These are phyloP conservation scores for Septoria linicola DNA, from an alignment of 2,329 filamentous ascomycete genomes.

Conservation along the genomic window DNA sequence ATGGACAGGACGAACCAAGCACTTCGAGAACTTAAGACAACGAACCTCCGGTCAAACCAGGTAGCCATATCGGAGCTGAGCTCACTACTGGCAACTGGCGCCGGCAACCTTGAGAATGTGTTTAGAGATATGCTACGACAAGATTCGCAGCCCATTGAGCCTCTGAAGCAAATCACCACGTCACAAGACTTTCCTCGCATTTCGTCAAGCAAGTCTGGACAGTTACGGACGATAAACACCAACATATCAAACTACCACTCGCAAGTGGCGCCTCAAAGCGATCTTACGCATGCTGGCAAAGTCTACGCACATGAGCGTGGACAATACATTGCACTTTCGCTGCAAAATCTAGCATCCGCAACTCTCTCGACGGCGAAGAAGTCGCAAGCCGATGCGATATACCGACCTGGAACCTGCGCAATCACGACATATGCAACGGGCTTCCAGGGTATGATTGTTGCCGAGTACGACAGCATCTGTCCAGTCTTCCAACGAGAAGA, in stretches of 20 bases:
- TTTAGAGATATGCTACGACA: slow-evolving; percentile 78
- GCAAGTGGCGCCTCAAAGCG: slow-evolving; percentile 29
- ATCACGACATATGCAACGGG: slow-evolving; percentile 86
- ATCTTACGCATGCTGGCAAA: slow-evolving; percentile 61
- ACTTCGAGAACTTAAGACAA: slow-evolving; percentile 77
- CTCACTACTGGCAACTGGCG: slow-evolving; percentile 73
- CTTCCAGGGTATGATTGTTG: slow-evolving; percentile 80
- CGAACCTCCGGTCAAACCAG: slow-evolving; percentile 91
- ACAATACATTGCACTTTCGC: slow-evolving; percentile 75
- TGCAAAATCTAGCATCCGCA: slow-evolving; percentile 84
- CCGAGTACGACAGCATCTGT: slow-evolving; percentile 89
- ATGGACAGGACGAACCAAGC: slow-evolving; percentile 85
- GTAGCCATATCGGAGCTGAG: slow-evolving; percentile 79
- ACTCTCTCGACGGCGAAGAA: slow-evolving; percentile 76
- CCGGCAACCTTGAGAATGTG: slow-evolving; percentile 76
- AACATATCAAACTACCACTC: slow-evolving; percentile 36
- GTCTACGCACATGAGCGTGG: slow-evolving; percentile 85
- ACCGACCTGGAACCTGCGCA: slow-evolving; percentile 83
- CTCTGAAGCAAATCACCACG: slow-evolving; percentile 90
- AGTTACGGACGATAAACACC: slow-evolving; percentile 74
- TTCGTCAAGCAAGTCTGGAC: slow-evolving; percentile 70
- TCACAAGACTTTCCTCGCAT: slow-evolving; percentile 72
- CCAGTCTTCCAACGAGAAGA: slow-evolving; percentile 83
- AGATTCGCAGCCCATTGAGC: slow-evolving; percentile 78
- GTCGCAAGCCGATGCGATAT: slow-evolving; percentile 73